A percentile compares a stretch with the other conserved stretches of the same genome.
Conservation (phyloP, 345 rosid genomes). For the Noccaea caerulescens region DNA sequence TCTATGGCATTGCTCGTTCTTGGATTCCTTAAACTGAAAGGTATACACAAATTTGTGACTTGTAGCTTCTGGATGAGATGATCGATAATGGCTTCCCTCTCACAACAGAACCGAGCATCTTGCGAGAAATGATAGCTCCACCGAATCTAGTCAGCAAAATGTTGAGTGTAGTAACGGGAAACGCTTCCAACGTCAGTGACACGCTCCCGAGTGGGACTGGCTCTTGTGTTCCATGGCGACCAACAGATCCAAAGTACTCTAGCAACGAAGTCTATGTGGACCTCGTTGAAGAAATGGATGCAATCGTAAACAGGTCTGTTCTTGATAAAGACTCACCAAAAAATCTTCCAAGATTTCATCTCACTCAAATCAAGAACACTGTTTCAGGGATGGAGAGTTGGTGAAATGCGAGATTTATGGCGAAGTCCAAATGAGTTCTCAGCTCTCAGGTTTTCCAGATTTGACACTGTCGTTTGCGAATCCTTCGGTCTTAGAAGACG, state of each 20-base stretch:
- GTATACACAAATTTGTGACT: constrained; percentile 10
- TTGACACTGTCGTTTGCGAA: constrained; percentile 85
- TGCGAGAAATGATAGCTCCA: constrained; percentile 95
- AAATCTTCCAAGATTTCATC: constrained; percentile 1
- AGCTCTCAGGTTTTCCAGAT: constrained; percentile 93
- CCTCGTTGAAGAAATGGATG: constrained; percentile 96
- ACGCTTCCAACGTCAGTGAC: constrained; percentile 75
- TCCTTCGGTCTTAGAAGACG: constrained; percentile 77
- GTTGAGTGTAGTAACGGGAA: constrained; percentile 95
- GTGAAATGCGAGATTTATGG: constrained; percentile 66
- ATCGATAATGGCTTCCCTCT: constrained; percentile 98
- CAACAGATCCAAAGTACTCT: constrained; percentile 80
- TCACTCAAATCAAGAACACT: not conserved
- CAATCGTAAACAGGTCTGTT: constrained; percentile 72
- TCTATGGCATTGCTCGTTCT: not conserved
- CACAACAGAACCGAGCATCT: constrained; percentile 87
- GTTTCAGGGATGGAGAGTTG: constrained; percentile 46
- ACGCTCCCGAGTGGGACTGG: constrained; percentile 85
- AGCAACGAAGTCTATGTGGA: constrained; percentile 89
- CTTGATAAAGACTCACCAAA: not conserved
- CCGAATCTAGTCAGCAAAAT: constrained; percentile 89
- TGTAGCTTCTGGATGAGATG: constrained; percentile 98
- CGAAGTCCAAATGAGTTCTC: constrained; percentile 85
- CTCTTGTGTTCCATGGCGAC: constrained; percentile 94
- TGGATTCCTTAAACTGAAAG: constrained; percentile 22